A percentile compares a stretch with the other conserved stretches of the same genome.
Conservation (phyloP, 257 asterid genomes). For the Solanum chilense region DNA sequence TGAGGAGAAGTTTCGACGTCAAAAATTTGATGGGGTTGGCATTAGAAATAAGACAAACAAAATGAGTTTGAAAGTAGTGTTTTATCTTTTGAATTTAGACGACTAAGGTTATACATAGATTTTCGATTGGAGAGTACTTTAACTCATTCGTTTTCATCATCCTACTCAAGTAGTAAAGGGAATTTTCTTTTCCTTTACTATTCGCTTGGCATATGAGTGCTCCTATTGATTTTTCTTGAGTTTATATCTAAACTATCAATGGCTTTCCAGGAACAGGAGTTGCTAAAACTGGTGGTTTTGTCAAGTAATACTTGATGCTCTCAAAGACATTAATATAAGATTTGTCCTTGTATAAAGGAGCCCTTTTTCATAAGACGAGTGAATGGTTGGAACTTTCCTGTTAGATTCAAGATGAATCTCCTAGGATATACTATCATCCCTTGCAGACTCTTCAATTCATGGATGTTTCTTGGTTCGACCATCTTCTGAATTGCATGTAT, state of each 20-base stretch:
- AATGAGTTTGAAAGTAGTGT: background rate
- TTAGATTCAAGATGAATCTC: background rate
- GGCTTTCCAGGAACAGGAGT: background rate
- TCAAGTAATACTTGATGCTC: background rate
- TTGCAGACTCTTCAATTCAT: background rate
- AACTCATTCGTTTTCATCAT: background rate
- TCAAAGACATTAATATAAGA: background rate
- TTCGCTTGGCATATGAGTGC: background rate
- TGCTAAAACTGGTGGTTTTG: background rate
- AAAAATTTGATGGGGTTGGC: background rate
- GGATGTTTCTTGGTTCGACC: background rate
- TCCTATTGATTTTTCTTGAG: background rate
- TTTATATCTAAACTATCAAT: background rate
- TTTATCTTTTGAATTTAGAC: background rate
- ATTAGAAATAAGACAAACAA: background rate
- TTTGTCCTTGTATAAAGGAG: background rate
- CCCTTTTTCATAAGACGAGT: background rate
- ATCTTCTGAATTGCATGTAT: background rate
- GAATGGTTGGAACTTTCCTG: background rate
- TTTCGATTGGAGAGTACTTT: background rate
- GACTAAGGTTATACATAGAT: background rate
- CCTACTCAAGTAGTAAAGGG: background rate
- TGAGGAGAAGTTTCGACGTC: background rate
- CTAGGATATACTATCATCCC: background rate
- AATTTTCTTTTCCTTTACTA: background rate